A percentile compares a stretch with the other conserved stretches of the same genome.
Conservation (phyloP, 352 stramenopile genomes). For the Globisporangium spiculum region DNA sequence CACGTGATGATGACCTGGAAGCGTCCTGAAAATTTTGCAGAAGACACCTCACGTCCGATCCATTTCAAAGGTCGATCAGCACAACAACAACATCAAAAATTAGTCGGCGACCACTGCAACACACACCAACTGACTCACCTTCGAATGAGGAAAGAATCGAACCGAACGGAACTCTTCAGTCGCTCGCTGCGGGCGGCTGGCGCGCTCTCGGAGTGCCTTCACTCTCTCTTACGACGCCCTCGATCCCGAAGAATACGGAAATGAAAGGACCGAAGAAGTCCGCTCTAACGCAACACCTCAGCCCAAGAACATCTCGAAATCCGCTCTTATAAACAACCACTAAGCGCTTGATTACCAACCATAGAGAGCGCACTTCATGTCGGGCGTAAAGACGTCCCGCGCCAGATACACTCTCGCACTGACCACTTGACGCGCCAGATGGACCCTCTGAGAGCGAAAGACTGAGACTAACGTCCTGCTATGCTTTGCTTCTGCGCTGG, state of each 20-base stretch:
- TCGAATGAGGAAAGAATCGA: background rate
- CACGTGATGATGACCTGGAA: background rate
- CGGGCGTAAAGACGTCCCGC: background rate
- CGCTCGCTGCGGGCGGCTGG: no score
- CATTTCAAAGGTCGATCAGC: background rate
- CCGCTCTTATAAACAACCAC: background rate
- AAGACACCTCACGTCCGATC: background rate
- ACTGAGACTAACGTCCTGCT: background rate
- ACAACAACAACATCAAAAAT: background rate
- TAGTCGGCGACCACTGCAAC: background rate
- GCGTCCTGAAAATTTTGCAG: background rate
- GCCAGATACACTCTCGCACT: background rate
- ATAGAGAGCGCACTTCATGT: background rate
- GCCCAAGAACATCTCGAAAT: no score
- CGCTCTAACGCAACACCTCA: no score
- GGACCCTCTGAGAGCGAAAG: background rate
- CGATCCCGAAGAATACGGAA: no score
- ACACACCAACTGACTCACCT: background rate
- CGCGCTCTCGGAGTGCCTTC: no score
- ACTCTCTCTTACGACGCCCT: no score
- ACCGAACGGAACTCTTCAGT: no score
- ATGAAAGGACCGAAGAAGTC: no score
- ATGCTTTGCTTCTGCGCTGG: background rate
- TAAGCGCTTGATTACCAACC: background rate
- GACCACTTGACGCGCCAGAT: conserved; percentile 7